Percentiles rank a stretch among this genome's conserved stretches.
Conservation (phyloP, 305 asterid species). For the Euphrasia arctica region DNA sequence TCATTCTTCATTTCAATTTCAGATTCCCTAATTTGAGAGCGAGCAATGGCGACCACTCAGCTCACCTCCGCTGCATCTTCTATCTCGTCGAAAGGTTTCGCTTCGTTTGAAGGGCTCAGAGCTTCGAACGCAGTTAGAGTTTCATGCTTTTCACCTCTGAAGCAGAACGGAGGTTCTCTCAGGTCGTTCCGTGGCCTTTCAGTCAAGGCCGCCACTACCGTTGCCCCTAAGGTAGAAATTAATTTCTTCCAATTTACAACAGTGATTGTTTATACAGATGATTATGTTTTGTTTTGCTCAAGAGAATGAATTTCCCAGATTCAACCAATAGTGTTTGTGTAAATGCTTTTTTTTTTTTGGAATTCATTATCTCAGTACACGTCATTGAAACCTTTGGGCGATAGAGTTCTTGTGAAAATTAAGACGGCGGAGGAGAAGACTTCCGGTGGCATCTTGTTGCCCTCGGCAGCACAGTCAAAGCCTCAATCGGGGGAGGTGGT, state of each 20-base stretch:
- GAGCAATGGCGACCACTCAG: conserved; percentile 42
- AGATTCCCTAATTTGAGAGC: conserved; percentile 1
- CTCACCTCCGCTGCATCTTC: conserved; percentile 40
- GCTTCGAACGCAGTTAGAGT: conserved; percentile 26
- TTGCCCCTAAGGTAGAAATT: conserved; percentile 62
- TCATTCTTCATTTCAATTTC: not conserved
- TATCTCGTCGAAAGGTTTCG: conserved; percentile 34
- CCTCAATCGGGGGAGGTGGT: conserved; percentile 77
- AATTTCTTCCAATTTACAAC: not conserved
- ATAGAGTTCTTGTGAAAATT: conserved; percentile 67
- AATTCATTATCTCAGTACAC: conserved; percentile 51
- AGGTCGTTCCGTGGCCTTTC: conserved; percentile 49
- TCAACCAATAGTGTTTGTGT: not conserved
- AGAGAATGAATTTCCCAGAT: not conserved
- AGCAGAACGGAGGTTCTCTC: conserved; percentile 26
- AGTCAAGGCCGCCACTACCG: conserved; percentile 66
- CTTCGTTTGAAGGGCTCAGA: conserved; percentile 38
- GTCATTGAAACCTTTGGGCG: conserved; percentile 73
- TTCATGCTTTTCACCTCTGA: conserved; percentile 25
- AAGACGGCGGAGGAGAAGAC: conserved; percentile 63
- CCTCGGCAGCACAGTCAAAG: conserved; percentile 55
- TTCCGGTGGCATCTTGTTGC: conserved; percentile 70
- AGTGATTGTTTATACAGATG: not conserved
- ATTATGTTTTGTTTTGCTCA: not conserved
- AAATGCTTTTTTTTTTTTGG: not conserved